Percentiles rank a stretch among this genome's conserved stretches.
Evolutionary conservation across 352 stramenopile genomes (phyloP).

Genomic region (Phytophthora fragariaefolia): DNA sequence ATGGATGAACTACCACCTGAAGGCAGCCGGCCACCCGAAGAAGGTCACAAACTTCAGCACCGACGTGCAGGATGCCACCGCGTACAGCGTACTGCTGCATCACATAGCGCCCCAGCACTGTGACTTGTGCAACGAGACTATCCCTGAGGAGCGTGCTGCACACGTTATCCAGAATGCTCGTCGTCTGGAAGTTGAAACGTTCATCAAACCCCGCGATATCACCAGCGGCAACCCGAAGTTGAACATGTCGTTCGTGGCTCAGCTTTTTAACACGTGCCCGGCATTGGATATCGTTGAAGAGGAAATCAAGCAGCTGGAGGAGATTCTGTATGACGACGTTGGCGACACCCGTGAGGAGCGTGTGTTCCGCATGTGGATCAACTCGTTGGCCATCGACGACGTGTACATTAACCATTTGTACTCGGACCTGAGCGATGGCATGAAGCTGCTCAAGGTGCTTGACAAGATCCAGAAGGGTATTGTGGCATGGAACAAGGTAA

Average conservation of each 20-base stretch:
- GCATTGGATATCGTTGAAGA: conserved; percentile 85
- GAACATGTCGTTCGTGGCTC: conserved; percentile 90
- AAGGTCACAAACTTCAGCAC: conserved; percentile 82
- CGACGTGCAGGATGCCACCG: conserved; percentile 84
- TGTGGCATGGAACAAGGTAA: conserved; percentile 90
- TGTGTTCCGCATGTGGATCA: conserved; percentile 94
- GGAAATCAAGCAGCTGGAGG: conserved; percentile 86
- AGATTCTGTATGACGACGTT: conserved; percentile 89
- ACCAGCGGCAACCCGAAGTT: conserved; percentile 93
- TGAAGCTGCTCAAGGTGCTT: conserved; percentile 90
- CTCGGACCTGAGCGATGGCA: conserved; percentile 87
- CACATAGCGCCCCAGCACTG: conserved; percentile 85
- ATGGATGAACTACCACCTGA: conserved; percentile 95
- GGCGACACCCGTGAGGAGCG: conserved; percentile 89
- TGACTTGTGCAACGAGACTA: conserved; percentile 63
- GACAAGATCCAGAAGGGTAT: conserved; percentile 92
- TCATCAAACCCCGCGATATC: conserved; percentile 93
- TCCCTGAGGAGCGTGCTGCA: conserved; percentile 67
- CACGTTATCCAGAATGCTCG: conserved; percentile 89
- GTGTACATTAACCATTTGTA: conserved; percentile 93
- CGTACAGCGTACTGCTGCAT: conserved; percentile 89
- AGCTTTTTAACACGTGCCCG: conserved; percentile 93
- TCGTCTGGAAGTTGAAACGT: conserved; percentile 87
- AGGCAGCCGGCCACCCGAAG: conserved; percentile 72
- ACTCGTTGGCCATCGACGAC: conserved; percentile 90